Evolutionary conservation across 768 basidiomycete species (phyloP), one percentile per base, ranked within the genome.

Genomic region (Macrolepiota dolichaula): DNA sequence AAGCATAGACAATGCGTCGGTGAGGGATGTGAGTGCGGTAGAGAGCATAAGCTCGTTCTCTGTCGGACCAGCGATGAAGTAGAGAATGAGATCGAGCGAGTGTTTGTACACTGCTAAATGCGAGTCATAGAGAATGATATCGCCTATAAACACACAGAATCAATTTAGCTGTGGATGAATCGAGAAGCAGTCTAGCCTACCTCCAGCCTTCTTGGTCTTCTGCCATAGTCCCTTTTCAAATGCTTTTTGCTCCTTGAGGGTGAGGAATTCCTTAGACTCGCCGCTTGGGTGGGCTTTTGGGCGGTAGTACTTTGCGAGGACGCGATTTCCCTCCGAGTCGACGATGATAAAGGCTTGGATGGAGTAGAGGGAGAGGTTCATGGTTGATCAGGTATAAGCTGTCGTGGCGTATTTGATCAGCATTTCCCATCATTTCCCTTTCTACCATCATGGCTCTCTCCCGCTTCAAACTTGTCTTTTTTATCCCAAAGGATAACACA

Each of bases 41-140:
- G 91, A 85, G 37, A 98, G 85, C 93, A 98, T 97, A 57, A 98
- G 84, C 73, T 99, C 97, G 75, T 99, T 99, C 76, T 97, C 95
- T 1, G 79, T 78, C 6, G 92, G 82, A 3, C 89, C 87, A 13
- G 92, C 94, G 68, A 98, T 83, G 68, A 98, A 85, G 81, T 97
- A 97, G 73, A 98, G 86, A 57, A 95, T 90, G 68, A 99, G 86
- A 79, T 99, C 97, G 53, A 96, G 86, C 17, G 96, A 94, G 70
- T 97, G 91, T 65, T 91, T 91, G 79, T 96, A 96, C 27, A 98
- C 85, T 46, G 91, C 90, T n/a, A 98, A 83, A 69, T 93, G 92
- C 17, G 84, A 87, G 74, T 89, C 94, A 79, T 87, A 97, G 40
- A 92, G 83, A 69, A 96, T 93, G 69, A 98, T 95, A 66, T 98